Evolutionary conservation across 768 basidiomycete genomes (phyloP).

Genomic region (Roridomyces roridus): DNA sequence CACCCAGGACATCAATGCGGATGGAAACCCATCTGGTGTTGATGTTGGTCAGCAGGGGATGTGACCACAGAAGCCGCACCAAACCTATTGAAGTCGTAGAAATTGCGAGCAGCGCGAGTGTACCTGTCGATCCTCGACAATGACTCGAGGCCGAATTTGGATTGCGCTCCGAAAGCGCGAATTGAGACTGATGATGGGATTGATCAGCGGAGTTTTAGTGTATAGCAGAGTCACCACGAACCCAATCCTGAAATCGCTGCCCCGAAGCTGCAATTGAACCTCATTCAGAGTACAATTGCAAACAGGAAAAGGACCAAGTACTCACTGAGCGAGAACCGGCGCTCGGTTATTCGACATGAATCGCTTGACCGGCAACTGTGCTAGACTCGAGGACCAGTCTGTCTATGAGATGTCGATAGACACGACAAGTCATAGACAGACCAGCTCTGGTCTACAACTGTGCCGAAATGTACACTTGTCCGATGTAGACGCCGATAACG

Average conservation of each 20-base stretch:
- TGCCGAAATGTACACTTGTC: slow-evolving; percentile 50
- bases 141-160: slow-evolving; percentile 42
- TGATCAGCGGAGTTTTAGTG: too few species aligned
- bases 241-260: slow-evolving; percentile 53
- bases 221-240: neutral
- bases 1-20: slow-evolving; percentile 47
- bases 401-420: too few species aligned
- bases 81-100: slow-evolving; percentile 13
- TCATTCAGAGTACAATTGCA: slow-evolving; percentile 31
- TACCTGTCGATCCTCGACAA: too few species aligned
- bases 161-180: slow-evolving; percentile 55
- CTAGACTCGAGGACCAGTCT: too few species aligned
- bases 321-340: slow-evolving; percentile 44
- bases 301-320: slow-evolving; percentile 28
- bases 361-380: slow-evolving; percentile 55
- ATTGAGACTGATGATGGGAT: slow-evolving; percentile 35
- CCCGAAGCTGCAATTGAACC: slow-evolving; percentile 31
- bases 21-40: slow-evolving; percentile 41
- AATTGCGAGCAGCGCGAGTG: slow-evolving; percentile 24
- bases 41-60: slow-evolving; percentile 43
- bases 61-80: slow-evolving; percentile 12
- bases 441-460: too few species aligned
- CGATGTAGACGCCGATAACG: slow-evolving; percentile 50
- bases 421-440: neutral
- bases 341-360: slow-evolving; percentile 51